phyloP scores from a whole-genome alignment of 2,329 filamentous ascomycete species.

The Aspergillus ibericus region DNA sequence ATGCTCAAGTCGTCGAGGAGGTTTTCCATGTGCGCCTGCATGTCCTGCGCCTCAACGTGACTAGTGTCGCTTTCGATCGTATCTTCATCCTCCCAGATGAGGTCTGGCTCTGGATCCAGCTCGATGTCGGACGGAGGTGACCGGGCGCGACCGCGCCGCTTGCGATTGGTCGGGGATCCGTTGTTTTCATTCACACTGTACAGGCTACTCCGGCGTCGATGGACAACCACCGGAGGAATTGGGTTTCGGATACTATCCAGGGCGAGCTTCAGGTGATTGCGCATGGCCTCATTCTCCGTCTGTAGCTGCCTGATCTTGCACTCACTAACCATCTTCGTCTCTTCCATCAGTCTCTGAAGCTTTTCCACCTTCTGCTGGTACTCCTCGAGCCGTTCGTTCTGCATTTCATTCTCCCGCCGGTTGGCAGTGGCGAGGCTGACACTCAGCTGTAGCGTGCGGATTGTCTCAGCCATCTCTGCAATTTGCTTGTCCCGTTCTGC shows the following conservation, averaged over 20 bases:
- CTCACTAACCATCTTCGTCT: constrained; percentile 83
- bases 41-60: constrained; percentile 55
- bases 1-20: constrained; percentile 76
- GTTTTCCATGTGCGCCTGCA: constrained; percentile 82
- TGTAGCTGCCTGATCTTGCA: constrained; percentile 89
- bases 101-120: constrained; percentile 34
- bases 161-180: constrained; percentile 52
- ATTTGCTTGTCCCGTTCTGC: constrained; percentile 95
- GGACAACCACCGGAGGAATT: constrained; percentile 59
- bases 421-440: constrained; percentile 66
- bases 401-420: constrained; percentile 69
- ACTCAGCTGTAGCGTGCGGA: constrained; percentile 77
- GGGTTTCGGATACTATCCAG: constrained; percentile 87
- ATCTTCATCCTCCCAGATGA: constrained; percentile 53
- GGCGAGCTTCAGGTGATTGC: constrained; percentile 83
- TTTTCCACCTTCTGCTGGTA: constrained; percentile 87
- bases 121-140: constrained; percentile 31
- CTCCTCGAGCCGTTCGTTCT: constrained; percentile 84
- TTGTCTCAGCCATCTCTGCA: constrained; percentile 90
- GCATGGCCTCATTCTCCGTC: constrained; percentile 85
- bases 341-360: constrained; percentile 96
- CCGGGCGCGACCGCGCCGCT: constrained; percentile 40
- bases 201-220: constrained; percentile 36
- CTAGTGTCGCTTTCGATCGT: constrained; percentile 50
- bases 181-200: constrained; percentile 58